phyloP scores from a whole-genome alignment of 2,329 filamentous ascomycete species.

The Fusarium guadeloupense region DNA sequence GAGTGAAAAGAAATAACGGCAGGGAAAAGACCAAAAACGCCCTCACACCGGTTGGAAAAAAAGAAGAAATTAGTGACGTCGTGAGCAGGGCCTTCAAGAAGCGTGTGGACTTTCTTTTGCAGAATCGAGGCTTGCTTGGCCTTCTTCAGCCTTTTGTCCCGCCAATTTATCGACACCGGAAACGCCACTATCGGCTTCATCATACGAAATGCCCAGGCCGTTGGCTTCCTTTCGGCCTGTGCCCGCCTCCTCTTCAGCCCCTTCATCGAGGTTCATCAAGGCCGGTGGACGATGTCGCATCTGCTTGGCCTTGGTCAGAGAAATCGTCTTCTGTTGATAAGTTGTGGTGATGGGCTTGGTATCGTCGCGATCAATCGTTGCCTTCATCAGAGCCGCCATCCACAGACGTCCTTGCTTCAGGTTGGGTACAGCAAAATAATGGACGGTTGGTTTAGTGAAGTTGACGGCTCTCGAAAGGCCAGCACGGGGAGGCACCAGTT shows the following conservation, averaged over 20 bases:
- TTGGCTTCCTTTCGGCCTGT: constrained; percentile 43
- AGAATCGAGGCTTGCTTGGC: constrained; percentile 41
- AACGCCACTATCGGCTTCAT: constrained; percentile 55
- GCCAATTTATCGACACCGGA: constrained; percentile 54
- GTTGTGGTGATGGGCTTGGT: constrained; percentile 83
- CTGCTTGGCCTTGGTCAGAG: constrained; percentile 83
- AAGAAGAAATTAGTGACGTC: not conserved
- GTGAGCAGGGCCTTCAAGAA: constrained; percentile 29
- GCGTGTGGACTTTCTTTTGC: constrained; percentile 40
- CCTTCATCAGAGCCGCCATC: constrained; percentile 99
- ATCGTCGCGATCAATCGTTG: constrained; percentile 93
- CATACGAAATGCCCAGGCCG: constrained; percentile 54
- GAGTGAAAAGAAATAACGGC: constrained; percentile 19
- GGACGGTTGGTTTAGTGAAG: constrained; percentile 96
- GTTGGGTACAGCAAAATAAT: constrained; percentile 96
- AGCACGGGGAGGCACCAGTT: constrained; percentile 88
- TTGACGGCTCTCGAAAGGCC: constrained; percentile 91
- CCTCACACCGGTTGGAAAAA: constrained; percentile 14
- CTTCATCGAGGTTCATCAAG: constrained; percentile 74
- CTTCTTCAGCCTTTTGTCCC: constrained; percentile 48
- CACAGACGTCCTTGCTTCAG: constrained; percentile 87
- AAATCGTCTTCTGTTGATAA: constrained; percentile 97
- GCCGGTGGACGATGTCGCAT: constrained; percentile 92
- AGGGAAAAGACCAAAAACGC: constrained; percentile 28
- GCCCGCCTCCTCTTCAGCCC: constrained; percentile 45